These are phyloP conservation scores for Suhomyces kilbournensis DNA, from an alignment of 805 yeast species.

Conservation along the genomic window DNA sequence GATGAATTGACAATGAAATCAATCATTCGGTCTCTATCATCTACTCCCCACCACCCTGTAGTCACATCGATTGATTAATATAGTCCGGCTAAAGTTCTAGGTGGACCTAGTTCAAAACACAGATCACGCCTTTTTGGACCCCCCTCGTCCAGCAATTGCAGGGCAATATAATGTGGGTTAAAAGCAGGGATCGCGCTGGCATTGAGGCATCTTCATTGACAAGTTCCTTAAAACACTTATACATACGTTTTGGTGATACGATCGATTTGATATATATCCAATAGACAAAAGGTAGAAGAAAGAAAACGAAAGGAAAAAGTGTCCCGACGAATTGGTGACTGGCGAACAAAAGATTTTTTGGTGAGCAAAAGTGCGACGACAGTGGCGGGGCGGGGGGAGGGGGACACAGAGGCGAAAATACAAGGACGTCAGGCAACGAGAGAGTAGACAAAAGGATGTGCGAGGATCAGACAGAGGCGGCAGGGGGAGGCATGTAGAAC, in stretches of 20 bases:
- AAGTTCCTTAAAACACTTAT: background rate
- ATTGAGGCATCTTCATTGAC: background rate
- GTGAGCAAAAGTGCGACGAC: constrained; percentile 1
- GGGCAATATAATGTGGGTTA: background rate
- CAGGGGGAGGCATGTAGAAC: background rate
- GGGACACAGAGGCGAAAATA: background rate
- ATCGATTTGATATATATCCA: constrained; percentile 4
- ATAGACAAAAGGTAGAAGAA: constrained; percentile 1
- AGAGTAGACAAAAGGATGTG: background rate
- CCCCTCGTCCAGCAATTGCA: background rate
- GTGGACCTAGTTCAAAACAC: background rate
- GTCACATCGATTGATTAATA: background rate
- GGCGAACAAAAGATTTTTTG: constrained; percentile 4
- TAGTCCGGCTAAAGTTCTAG: background rate
- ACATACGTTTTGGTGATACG: constrained; percentile 5
- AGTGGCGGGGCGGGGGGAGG: constrained; percentile 2
- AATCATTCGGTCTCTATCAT: background rate
- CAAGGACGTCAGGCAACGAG: background rate
- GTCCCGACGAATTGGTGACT: constrained; percentile 2
- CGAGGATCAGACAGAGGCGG: background rate
- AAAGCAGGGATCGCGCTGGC: background rate
- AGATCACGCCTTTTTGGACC: background rate
- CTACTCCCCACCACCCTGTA: background rate
- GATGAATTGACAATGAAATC: background rate
- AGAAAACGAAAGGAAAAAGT: constrained; percentile 6